These are phyloP conservation scores for Termitomyces sp. DNA, from an alignment of 768 basidiomycete species.

Conservation along the genomic window DNA sequence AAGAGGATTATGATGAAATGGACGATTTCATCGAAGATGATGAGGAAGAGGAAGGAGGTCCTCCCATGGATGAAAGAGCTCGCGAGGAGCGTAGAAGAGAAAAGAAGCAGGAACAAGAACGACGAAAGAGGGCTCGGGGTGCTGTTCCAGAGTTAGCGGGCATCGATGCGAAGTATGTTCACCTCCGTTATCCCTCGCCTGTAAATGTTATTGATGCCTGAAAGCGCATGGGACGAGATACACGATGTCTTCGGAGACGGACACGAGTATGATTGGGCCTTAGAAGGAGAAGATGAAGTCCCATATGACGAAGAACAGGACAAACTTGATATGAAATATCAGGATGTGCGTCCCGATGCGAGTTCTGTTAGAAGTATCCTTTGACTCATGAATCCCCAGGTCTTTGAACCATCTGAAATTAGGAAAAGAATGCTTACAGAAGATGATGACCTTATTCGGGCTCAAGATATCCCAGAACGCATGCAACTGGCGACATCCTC, in stretches of 20 bases:
- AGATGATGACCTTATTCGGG: slow-evolving; percentile 89
- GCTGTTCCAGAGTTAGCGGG: slow-evolving; percentile 68
- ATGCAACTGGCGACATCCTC: slow-evolving; percentile 90
- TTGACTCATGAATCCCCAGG: slow-evolving; percentile 38
- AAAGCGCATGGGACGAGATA: slow-evolving; percentile 91
- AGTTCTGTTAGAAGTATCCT: slow-evolving; percentile 1
- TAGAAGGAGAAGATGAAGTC: slow-evolving; percentile 73
- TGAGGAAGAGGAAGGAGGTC: slow-evolving; percentile 71
- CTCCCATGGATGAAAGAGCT: slow-evolving; percentile 66
- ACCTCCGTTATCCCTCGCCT: background rate
- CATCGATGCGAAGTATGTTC: slow-evolving; percentile 75
- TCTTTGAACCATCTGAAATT: slow-evolving; percentile 98
- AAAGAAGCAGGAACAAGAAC: slow-evolving; percentile 60
- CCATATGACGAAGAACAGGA: slow-evolving; percentile 36
- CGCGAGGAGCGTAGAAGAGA: slow-evolving; percentile 71
- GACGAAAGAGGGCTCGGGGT: slow-evolving; percentile 57
- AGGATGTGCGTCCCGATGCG: slow-evolving; percentile 53
- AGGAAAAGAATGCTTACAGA: slow-evolving; percentile 83
- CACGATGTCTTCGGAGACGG: slow-evolving; percentile 96
- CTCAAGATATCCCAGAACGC: slow-evolving; percentile 88
- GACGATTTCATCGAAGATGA: slow-evolving; percentile 80
- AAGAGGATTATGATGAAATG: slow-evolving; percentile 72
- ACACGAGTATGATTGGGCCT: slow-evolving; percentile 92
- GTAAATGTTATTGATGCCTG: slow-evolving; percentile 4
- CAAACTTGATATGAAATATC: slow-evolving; percentile 79